phyloP scores from a whole-genome alignment of 345 rosid genomes.

The Citrus unshiu region DNA sequence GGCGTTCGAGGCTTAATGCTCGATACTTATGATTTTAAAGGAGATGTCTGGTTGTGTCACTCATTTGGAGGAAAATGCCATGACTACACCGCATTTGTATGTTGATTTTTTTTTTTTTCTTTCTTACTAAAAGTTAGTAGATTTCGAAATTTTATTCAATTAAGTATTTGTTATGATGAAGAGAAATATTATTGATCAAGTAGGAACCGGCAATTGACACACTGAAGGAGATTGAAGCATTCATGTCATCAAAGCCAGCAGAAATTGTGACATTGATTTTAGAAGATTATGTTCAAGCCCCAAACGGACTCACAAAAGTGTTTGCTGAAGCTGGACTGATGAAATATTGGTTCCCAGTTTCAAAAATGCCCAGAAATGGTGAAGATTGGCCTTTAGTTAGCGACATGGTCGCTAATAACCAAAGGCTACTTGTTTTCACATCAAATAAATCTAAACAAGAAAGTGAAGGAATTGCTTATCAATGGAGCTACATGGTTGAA shows the following conservation, averaged over 20 bases:
- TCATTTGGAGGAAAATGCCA: conserved; percentile 56
- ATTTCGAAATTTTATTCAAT: too few relatives aligned
- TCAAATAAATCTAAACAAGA: conserved; percentile 50
- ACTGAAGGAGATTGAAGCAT: conserved; percentile 56
- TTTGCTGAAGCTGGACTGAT: conserved; percentile 52
- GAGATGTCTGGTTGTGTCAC: conserved; percentile 72
- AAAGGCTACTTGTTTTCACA: conserved; percentile 58
- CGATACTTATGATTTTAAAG: conserved; percentile 63
- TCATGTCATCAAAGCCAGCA: conserved; percentile 47
- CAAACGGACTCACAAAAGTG: conserved; percentile 51
- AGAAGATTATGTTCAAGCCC: conserved; percentile 59
- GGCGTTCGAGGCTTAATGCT: conserved; percentile 70
- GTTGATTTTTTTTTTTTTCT: not conserved
- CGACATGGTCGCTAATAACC: conserved; percentile 60
- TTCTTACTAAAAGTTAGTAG: too few relatives aligned
- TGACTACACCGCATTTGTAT: conserved; percentile 62
- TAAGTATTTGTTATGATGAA: not conserved
- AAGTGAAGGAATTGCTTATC: conserved; percentile 65
- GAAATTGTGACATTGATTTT: conserved; percentile 59
- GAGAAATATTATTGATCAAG: not conserved
- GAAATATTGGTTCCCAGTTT: conserved; percentile 61
- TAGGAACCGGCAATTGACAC: conserved; percentile 63
- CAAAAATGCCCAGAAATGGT: conserved; percentile 58
- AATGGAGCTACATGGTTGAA: conserved; percentile 82
- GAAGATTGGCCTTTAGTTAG: conserved; percentile 64